phyloP scores from a whole-genome alignment of 495 filamentous ascomycete genomes.

The Talaromyces borbonicus region DNA sequence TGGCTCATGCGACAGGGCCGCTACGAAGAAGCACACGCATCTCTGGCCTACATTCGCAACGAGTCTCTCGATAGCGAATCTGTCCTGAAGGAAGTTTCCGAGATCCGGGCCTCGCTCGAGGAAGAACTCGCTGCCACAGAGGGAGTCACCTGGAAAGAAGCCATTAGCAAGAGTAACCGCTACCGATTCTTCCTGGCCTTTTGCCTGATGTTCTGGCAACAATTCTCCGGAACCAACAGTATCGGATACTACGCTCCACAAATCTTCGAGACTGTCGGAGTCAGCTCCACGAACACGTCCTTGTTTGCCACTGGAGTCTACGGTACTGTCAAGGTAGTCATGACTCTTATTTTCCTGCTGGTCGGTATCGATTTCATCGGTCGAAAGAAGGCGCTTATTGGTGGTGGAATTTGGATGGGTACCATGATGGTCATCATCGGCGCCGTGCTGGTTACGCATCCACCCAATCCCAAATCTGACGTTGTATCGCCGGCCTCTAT shows the following conservation, averaged over 20 bases:
- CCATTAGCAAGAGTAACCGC: conserved; percentile 26
- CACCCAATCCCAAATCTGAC: conserved; percentile 20
- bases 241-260: conserved; percentile 44
- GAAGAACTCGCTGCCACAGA: conserved; percentile 32
- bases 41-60: conserved; percentile 38
- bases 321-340: conserved; percentile 42
- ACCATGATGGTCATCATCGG: conserved; percentile 69
- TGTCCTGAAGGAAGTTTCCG: conserved; percentile 51
- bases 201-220: conserved; percentile 42
- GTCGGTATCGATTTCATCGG: conserved; percentile 63
- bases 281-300: conserved; percentile 29
- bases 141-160: conserved; percentile 32
- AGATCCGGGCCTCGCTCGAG: conserved; percentile 40
- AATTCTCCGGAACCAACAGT: conserved; percentile 42
- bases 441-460: conserved; percentile 46
- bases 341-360: conserved; percentile 52
- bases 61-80: conserved; percentile 25
- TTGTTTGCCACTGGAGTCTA: conserved; percentile 45
- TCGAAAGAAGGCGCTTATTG: conserved; percentile 55
- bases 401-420: conserved; percentile 57
- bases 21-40: conserved; percentile 40
- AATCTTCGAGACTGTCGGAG: conserved; percentile 40
- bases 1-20: conserved; percentile 41
- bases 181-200: conserved; percentile 35
- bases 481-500: conserved; percentile 30